Evolutionary conservation across 352 stramenopile genomes (phyloP).

Genomic region (Globisporangium perplexum): DNA sequence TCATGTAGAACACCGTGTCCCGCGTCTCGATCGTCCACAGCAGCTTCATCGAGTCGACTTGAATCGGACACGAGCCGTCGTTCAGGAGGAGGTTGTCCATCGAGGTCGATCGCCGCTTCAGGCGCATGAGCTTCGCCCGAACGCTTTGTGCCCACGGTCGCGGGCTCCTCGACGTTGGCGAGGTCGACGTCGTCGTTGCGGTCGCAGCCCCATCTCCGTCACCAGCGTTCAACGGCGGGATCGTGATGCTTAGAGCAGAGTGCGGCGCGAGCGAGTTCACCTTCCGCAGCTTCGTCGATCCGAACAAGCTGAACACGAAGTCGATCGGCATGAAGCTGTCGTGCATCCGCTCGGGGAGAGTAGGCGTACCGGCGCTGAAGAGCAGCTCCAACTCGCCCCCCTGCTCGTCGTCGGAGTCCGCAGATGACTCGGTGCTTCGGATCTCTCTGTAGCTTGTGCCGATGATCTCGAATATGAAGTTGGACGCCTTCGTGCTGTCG

Average conservation of each 20-base stretch:
- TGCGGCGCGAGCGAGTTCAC: conserved; percentile 15
- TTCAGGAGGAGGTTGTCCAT: conserved; percentile 73
- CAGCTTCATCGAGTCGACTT: conserved; percentile 78
- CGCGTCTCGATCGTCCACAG: conserved; percentile 76
- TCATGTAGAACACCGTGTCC: conserved; percentile 69
- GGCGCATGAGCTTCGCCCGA: conserved; percentile 34
- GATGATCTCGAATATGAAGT: conserved; percentile 59
- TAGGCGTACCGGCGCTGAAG: conserved; percentile 22
- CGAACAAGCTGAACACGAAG: conserved; percentile 31
- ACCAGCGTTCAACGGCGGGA: conserved; percentile 9
- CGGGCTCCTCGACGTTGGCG: conserved; percentile 24
- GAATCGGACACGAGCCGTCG: conserved; percentile 67
- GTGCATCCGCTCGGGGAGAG: conserved; percentile 37
- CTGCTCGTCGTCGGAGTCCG: conserved; percentile 18
- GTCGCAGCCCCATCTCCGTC: too few relatives aligned
- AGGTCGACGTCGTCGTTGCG: conserved; percentile 2
- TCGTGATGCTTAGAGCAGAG: conserved; percentile 13
- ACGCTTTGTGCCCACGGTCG: conserved; percentile 53
- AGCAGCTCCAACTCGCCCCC: conserved; percentile 10
- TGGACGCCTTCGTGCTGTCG: conserved; percentile 20
- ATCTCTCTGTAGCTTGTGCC: conserved; percentile 56
- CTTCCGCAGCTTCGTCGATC: conserved; percentile 16
- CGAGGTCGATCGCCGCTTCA: conserved; percentile 58
- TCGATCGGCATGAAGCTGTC: conserved; percentile 41
- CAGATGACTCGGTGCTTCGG: conserved; percentile 4